Evolutionary conservation across 768 basidiomycete species (phyloP), one percentile per base, ranked within the genome.

Genomic region (Psilocybe subaeruginosa): DNA sequence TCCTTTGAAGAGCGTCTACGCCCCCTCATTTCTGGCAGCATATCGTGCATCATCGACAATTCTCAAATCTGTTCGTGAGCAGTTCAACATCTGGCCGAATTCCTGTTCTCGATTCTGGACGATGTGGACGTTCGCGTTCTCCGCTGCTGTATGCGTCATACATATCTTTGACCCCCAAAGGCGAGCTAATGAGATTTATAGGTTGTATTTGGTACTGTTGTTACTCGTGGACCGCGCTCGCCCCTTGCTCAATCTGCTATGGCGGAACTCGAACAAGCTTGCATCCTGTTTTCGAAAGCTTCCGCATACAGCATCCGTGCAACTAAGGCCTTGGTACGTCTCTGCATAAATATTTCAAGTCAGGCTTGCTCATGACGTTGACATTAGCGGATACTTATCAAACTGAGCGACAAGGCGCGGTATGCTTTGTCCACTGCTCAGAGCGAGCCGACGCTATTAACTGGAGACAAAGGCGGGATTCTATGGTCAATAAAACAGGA

Each of bases 181-280:
- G 17, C 23, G 45, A 7, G 17, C 17, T 39, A 14, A 5, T 53
- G 12, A 12, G 6, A 19, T 53, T 17, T 33, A 4, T 59, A 92
- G 90, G 81, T 91, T 8, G 87, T 93, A 14, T 89, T 93, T 66
- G 92, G 90, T 3, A 88, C 89, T 3, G 87, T 93, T 17, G 92
- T 90, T 2, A 90, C 88, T 2, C 83, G 89, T 30, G 86, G 88
- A 3, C 92, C 92, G 4, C 76, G 82, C 5, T 90, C 87, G 1
- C 84, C 88, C 0, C 70, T 93, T 9, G 92, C 91, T 0, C 72
- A 80, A 11, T 79, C 82, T 1, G 92, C 92, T 3, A 85, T 92
- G 74, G 72, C 77, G 17, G 89, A 93, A 65, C 78, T 93, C 7
- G 89, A 91, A 30, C 81, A 84, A 46, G 89, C 89, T 0, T 86